Evolutionary conservation across 495 filamentous ascomycete genomes (phyloP).

Genomic region (Aspergillus baeticus): DNA sequence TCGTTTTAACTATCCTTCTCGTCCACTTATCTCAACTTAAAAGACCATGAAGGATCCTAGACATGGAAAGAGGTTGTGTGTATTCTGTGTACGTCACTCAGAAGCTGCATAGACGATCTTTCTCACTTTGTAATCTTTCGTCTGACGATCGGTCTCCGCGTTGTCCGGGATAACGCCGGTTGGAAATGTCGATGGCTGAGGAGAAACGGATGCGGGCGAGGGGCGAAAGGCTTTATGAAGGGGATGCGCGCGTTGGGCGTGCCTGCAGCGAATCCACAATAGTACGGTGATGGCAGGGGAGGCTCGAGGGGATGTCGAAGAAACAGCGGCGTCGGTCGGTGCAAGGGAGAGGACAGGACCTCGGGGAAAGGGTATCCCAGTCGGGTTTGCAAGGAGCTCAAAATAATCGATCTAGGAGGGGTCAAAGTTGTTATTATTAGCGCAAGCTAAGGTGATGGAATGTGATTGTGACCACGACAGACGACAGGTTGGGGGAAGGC

Average conservation of each 20-base stretch:
- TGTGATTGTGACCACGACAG: slow-evolving; percentile 17
- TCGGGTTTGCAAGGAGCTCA: slow-evolving; percentile 3
- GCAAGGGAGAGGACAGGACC: slow-evolving; percentile 3
- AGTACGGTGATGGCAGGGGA: slow-evolving; percentile 17
- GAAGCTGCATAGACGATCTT: background rate
- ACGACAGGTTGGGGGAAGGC: slow-evolving; percentile 12
- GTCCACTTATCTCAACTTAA: slow-evolving; percentile 9
- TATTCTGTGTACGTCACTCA: slow-evolving; percentile 3
- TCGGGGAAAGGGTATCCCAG: slow-evolving; percentile 3
- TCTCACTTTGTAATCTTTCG: background rate
- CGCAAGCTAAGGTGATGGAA: slow-evolving; percentile 10
- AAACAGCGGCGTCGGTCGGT: background rate
- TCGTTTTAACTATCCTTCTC: background rate
- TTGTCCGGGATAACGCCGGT: background rate
- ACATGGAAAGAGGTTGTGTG: slow-evolving; percentile 8
- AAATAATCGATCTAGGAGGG: slow-evolving; percentile 10
- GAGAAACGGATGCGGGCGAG: background rate
- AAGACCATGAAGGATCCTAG: slow-evolving; percentile 4
- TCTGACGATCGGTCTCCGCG: background rate
- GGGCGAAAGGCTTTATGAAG: slow-evolving; percentile 8
- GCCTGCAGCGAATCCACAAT: slow-evolving; percentile 14
- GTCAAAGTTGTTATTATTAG: slow-evolving; percentile 12
- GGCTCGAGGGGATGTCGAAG: slow-evolving; percentile 6
- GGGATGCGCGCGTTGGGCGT: slow-evolving; percentile 20
- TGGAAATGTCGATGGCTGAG: background rate